Evolutionary conservation across 768 basidiomycete genomes (phyloP), one percentile per base, ranked within the genome.

Genomic region (Tremella mesenterica): DNA sequence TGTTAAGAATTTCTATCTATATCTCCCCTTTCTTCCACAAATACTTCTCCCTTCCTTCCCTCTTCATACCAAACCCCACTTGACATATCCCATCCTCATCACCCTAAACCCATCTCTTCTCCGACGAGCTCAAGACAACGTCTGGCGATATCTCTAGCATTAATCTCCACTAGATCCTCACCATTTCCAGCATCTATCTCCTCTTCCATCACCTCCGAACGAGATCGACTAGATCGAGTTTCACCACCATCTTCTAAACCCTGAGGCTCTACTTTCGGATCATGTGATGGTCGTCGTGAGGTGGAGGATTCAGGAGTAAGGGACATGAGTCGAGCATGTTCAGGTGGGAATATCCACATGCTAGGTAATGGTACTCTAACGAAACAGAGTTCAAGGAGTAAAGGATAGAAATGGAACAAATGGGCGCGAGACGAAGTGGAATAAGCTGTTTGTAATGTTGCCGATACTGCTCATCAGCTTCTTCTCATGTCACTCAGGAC

Each of bases 401-500:
- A 74, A 0, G 81, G 75, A 65, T 92, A 92, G 53, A 93, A 83
- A 66, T 90, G 83, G 78, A 93, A 93, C 10, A 97, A 75, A 63
- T 93, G 91, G 0, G 85, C 89, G 14, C 82, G 78, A 0, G 81
- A 71, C 1, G 91, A 91, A 0, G 86, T 81, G 59, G 81, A 81
- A 12, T 85, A 81, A 0, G 85, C 81, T 54, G 88, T 83, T 0
- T 83, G 77, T 20, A 92, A 78, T 2, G 71, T 16, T 80, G 65
- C 1, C 76, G 71, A 1, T 75, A 39, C 71, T 82, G 12, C 2
- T 20, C 45, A 44, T 60, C 18, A 31, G 44, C 10, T 50, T n/a
- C n/a, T n/a, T n/a, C n/a, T n/a, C n/a, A n/a, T n/a, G n/a, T n/a
- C n/a, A n/a, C n/a, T n/a, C n/a, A n/a, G n/a, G n/a, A n/a, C n/a